These are phyloP conservation scores for Acanthamoeba sp. DNA, from an alignment of 208 protist genomes.

Conservation along the genomic window DNA sequence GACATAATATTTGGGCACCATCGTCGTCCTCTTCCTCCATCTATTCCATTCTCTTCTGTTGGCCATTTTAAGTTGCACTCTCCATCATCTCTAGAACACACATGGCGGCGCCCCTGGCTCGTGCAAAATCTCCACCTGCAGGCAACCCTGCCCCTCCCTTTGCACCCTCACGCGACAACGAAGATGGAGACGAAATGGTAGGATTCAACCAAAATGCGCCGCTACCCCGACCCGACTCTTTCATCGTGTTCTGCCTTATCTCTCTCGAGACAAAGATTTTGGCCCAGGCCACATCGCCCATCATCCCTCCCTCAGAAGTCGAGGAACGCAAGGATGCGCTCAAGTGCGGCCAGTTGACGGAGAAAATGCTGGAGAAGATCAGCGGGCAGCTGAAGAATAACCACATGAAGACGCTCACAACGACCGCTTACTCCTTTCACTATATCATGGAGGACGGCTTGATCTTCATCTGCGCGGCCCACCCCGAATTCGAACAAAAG, in stretches of 20 bases:
- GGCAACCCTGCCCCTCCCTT: constrained; percentile 29
- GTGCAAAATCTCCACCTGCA: not conserved
- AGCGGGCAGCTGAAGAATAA: constrained; percentile 70
- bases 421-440: constrained; percentile 49
- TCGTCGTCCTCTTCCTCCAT: not conserved
- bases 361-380: constrained; percentile 70
- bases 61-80: not conserved
- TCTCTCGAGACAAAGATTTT: constrained; percentile 41
- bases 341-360: constrained; percentile 62
- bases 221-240: constrained; percentile 26
- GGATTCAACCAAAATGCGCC: not conserved
- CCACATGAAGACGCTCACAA: constrained; percentile 64
- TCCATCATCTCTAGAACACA: not conserved
- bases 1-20: too few relatives aligned
- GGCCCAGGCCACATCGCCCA: constrained; percentile 33
- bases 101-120: not conserved
- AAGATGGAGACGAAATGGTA: not conserved
- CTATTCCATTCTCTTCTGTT: not conserved
- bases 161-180: not conserved
- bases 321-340: constrained; percentile 61
- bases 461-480: constrained; percentile 52
- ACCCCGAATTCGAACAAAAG: constrained; percentile 66
- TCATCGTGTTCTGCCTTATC: constrained; percentile 50
- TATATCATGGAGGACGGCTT: constrained; percentile 67
- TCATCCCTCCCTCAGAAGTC: constrained; percentile 28